Percentiles rank a stretch among this genome's conserved stretches.
Evolutionary conservation across 805 yeast genomes (phyloP).

Genomic region (Candida xiaguanensis): DNA sequence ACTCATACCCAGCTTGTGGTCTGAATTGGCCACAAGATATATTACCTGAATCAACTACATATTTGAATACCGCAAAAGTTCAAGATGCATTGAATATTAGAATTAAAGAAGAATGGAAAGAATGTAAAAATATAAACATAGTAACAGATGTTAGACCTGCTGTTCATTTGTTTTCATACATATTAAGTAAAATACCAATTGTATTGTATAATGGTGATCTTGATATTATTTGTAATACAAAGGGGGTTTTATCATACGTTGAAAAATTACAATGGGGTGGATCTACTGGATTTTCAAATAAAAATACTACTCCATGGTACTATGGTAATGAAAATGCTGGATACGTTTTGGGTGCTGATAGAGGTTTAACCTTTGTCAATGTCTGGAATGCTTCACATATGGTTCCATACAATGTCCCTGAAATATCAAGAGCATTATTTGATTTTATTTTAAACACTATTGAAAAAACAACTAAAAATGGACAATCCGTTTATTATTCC

Average conservation of each 20-base stretch:
- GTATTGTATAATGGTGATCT: constrained; percentile 81
- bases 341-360: constrained; percentile 40
- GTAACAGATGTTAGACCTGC: constrained; percentile 65
- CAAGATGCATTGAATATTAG: constrained; percentile 49
- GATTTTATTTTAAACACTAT: constrained; percentile 43
- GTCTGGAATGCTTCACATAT: constrained; percentile 83
- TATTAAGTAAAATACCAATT: constrained; percentile 58
- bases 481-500: constrained; percentile 19
- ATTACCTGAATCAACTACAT: constrained; percentile 45
- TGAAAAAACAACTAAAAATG: constrained; percentile 15
- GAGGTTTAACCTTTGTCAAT: constrained; percentile 73
- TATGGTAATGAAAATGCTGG: constrained; percentile 40
- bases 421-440: constrained; percentile 65
- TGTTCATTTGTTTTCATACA: constrained; percentile 57
- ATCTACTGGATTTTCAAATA: constrained; percentile 41
- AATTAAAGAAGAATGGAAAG: constrained; percentile 59
- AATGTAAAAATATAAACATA: constrained; percentile 58
- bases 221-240: constrained; percentile 83
- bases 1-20: constrained; percentile 83
- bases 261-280: constrained; percentile 65
- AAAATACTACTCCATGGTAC: constrained; percentile 38
- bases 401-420: constrained; percentile 85
- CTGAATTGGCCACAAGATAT: constrained; percentile 84
- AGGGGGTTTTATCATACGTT: constrained; percentile 70
- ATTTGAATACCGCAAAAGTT: constrained; percentile 46